Conservation (phyloP, 106 monocot genomes). For the Cymbidium sinense region DNA sequence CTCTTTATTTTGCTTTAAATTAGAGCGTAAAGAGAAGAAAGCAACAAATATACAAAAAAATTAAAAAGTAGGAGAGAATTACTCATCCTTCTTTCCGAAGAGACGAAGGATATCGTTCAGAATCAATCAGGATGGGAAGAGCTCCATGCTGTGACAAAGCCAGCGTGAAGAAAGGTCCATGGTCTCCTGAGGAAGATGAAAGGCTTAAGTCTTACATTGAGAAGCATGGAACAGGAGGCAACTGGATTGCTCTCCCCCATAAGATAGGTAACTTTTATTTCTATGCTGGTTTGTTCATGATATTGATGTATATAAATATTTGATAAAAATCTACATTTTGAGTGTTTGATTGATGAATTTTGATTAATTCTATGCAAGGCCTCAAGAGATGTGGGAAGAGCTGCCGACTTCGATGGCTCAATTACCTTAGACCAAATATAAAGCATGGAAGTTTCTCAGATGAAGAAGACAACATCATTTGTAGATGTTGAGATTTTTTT, state of each 20-base stretch:
- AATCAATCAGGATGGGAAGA: slow-evolving; percentile 7
- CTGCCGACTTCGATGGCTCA: slow-evolving; percentile 93
- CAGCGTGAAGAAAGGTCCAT: slow-evolving; percentile 84
- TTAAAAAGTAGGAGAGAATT: not conserved
- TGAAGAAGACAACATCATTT: slow-evolving; percentile 91
- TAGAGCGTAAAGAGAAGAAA: not conserved
- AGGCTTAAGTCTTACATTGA: slow-evolving; percentile 83
- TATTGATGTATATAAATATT: not conserved
- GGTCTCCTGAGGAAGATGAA: slow-evolving; percentile 80
- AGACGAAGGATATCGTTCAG: too few species aligned
- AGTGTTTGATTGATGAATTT: not conserved
- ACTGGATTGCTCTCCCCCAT: slow-evolving; percentile 88
- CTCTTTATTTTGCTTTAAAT: not conserved
- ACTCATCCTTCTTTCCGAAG: not conserved
- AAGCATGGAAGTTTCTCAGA: slow-evolving; percentile 90
- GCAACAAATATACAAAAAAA: not conserved
- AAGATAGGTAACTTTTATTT: slow-evolving; percentile 46
- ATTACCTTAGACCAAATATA: slow-evolving; percentile 89
- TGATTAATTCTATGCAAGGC: slow-evolving; percentile 23
- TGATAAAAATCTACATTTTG: not conserved
- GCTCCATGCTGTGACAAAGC: slow-evolving; percentile 92
- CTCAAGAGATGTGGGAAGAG: slow-evolving; percentile 95
- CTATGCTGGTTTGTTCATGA: not conserved
- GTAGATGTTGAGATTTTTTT: slow-evolving; percentile 3
- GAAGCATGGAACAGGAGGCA: slow-evolving; percentile 75